Conservation (phyloP, 257 asterid genomes). For the Solanum pennellii region DNA sequence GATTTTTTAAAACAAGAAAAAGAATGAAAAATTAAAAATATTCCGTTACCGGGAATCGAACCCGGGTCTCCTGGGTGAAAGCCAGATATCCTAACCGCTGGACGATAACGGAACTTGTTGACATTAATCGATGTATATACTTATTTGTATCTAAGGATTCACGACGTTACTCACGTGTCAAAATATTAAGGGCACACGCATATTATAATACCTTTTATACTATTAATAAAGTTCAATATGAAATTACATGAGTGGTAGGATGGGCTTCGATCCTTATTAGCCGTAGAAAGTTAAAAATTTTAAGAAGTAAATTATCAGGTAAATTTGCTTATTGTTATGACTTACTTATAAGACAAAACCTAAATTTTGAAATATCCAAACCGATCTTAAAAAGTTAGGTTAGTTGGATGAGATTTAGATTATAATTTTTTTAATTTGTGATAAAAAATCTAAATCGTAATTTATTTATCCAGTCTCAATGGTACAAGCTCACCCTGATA, state of each 20-base stretch:
- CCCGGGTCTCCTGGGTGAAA: conserved; percentile 97
- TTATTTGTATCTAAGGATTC: neutral
- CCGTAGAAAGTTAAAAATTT: neutral
- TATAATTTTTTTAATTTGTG: neutral
- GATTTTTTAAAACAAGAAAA: neutral
- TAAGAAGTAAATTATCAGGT: neutral
- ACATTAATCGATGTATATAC: fast-evolving
- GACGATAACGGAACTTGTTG: conserved; percentile 52
- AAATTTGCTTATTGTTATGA: neutral
- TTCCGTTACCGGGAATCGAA: conserved; percentile 95
- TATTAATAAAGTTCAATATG: neutral
- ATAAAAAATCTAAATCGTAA: neutral
- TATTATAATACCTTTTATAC: neutral
- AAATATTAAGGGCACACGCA: neutral
- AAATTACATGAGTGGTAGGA: no score
- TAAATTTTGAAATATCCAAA: neutral
- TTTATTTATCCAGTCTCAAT: no score
- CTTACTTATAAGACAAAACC: neutral
- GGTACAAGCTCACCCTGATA: neutral
- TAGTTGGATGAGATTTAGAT: neutral
- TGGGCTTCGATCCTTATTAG: neutral
- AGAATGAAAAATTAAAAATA: no score
- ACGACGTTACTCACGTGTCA: neutral
- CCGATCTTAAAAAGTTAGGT: neutral
- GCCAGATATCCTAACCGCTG: conserved; percentile 99